Conservation (phyloP, 495 filamentous ascomycete species). For the Chaetomium fimeti region DNA sequence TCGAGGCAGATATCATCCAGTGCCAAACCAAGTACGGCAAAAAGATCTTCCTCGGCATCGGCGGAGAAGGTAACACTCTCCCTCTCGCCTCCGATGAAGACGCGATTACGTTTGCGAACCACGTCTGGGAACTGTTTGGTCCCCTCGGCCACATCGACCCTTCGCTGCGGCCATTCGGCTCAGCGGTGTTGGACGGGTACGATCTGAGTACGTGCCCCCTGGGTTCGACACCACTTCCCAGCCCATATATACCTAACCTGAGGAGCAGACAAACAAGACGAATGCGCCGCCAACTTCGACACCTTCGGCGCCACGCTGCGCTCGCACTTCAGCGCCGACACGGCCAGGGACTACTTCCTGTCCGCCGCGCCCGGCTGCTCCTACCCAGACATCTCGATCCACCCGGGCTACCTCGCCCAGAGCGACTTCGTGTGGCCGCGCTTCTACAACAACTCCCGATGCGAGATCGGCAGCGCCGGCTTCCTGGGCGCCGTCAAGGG, state of each 20-base stretch:
- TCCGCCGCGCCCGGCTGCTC: constrained; percentile 57
- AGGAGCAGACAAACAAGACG: constrained; percentile 30
- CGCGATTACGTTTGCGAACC: too few relatives aligned
- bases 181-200: constrained; percentile 56
- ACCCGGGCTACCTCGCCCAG: constrained; percentile 25
- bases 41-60: constrained; percentile 62
- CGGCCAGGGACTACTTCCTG: constrained; percentile 47
- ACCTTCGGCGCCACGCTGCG: constrained; percentile 18
- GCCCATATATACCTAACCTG: neutral
- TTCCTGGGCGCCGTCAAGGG: constrained; percentile 13
- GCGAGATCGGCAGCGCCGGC: constrained; percentile 16
- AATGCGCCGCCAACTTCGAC: constrained; percentile 19
- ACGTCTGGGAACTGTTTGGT: too few relatives aligned
- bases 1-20: constrained; percentile 49
- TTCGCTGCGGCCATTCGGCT: constrained; percentile 53
- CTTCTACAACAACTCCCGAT: constrained; percentile 23
- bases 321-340: constrained; percentile 15
- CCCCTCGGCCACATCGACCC: too few relatives aligned
- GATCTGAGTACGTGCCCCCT: constrained; percentile 41
- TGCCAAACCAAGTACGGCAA: constrained; percentile 60
- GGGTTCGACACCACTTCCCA: neutral
- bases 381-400: constrained; percentile 43
- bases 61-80: constrained; percentile 50
- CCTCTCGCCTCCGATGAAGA: constrained; percentile 43
- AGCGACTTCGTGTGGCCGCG: constrained; percentile 28